Base-by-base conservation (phyloP, 148 eudicot species). In the Rhododendron mucronatum region DNA sequence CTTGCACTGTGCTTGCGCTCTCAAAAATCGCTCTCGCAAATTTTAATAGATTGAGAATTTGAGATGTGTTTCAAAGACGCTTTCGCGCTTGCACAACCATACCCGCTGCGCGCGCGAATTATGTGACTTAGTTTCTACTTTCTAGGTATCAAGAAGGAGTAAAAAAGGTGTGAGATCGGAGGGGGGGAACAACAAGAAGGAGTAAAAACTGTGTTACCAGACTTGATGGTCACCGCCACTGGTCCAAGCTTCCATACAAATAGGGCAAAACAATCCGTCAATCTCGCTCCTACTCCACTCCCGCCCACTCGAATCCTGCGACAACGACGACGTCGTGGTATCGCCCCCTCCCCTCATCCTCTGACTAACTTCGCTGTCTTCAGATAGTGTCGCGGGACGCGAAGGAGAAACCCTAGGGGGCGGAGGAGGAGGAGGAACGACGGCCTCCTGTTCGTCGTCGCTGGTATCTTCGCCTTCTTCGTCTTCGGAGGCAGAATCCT, bases 181-280 rank as follows among this genome's bases (percentile, higher is more conserved):
- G 39, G 39, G 39, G 39, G 39, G 20, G 57, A 0, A n/a, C 10
- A 3, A 2, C 12, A 55, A 21, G 0, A 8, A 6, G 74, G 55
- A 67, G 48, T 16, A 21, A 28, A 28, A 82, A 12, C 2, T 2
- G 45, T 65, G 35, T 44, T 23, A 95, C 98, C 98, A 90, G 79
- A 93, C 90, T 82, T 91, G 92, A 88, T 96, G 99, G 15, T 90
- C 91, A 67, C 96, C 96, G 45, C 88, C 90, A 82, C 80, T 88
- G 73, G 91, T 86, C 98, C 98, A 96, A 85, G 92, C 89, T 16
- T 93, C 96, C 90, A 92, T 90, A 87, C 99, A 96, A 87, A 96
- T 95, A 33, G 99, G 89, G 88, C 98, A 96, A 88, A 80, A 87
- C 57, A 93, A 67, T 7, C 99, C 99, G 23, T 95, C 99, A 45